Conservation (phyloP, 1,139 yeast genomes). For the Blastobotrys proliferans region DNA sequence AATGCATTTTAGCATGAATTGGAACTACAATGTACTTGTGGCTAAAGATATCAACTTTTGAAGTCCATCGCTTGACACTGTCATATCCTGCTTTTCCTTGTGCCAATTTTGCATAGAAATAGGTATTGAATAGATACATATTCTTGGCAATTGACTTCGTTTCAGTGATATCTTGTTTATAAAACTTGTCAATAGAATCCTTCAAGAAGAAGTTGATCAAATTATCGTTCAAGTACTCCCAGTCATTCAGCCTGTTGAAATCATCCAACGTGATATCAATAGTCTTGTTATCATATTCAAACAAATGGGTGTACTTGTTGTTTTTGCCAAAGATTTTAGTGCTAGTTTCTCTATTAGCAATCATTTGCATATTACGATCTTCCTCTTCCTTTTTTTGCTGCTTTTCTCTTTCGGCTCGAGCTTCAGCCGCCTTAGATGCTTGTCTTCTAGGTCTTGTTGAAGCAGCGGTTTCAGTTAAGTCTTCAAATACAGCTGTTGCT, state of each 20-base stretch:
- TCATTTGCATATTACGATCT: neutral
- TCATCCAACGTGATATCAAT: conserved; percentile 32
- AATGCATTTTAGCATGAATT: conserved; percentile 67
- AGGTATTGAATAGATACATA: conserved; percentile 76
- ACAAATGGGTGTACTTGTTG: conserved; percentile 23
- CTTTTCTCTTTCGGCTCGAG: conserved; percentile 3
- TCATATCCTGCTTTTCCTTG: conserved; percentile 45
- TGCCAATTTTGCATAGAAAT: conserved; percentile 67
- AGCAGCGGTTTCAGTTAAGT: neutral
- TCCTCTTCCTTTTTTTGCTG: neutral
- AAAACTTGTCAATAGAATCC: conserved; percentile 14
- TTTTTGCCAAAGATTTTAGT: conserved; percentile 11
- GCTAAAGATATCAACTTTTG: conserved; percentile 59
- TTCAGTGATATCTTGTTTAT: neutral
- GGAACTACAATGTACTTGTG: conserved; percentile 71
- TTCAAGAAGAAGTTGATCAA: conserved; percentile 39
- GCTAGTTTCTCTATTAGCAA: conserved; percentile 4
- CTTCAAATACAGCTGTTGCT: too few relatives aligned
- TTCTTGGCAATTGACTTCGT: conserved; percentile 26
- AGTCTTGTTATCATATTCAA: conserved; percentile 28
- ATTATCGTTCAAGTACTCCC: conserved; percentile 42
- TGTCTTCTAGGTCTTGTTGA: neutral
- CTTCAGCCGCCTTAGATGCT: neutral
- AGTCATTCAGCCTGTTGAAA: conserved; percentile 34
- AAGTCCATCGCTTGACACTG: conserved; percentile 77